Conservation (phyloP, 352 stramenopile species). For the Globisporangium sylvaticum region DNA sequence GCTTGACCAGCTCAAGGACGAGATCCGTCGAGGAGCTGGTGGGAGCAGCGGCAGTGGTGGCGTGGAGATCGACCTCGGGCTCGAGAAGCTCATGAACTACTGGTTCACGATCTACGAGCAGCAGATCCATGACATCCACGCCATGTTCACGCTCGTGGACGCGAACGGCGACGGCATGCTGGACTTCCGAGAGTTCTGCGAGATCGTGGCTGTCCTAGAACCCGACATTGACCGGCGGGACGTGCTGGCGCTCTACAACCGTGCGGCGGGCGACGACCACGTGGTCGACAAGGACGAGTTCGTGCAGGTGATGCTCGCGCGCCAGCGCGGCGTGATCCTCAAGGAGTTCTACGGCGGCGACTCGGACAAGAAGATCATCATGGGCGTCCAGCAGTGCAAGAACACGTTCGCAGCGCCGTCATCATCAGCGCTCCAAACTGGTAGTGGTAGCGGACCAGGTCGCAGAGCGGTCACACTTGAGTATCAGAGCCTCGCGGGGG, state of each 20-base stretch:
- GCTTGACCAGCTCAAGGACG: constrained; percentile 53
- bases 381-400: constrained; percentile 48
- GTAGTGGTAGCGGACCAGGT: neutral
- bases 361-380: constrained; percentile 51
- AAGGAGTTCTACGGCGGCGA: constrained; percentile 55
- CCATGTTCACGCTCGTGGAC: constrained; percentile 69
- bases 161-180: constrained; percentile 64
- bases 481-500: constrained; percentile 23
- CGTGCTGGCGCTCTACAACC: constrained; percentile 54
- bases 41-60: constrained; percentile 5
- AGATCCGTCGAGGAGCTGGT: constrained; percentile 22
- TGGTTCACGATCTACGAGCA: constrained; percentile 77
- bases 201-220: constrained; percentile 58
- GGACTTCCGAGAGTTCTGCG: constrained; percentile 72
- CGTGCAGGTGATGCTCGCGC: constrained; percentile 65
- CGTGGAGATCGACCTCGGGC: constrained; percentile 62
- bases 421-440: neutral
- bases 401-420: constrained; percentile 23
- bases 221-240: constrained; percentile 64
- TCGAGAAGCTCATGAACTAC: constrained; percentile 79
- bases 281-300: constrained; percentile 83
- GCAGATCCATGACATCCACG: constrained; percentile 74
- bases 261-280: constrained; percentile 59
- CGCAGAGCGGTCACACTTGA: constrained; percentile 1
- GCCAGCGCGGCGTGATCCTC: constrained; percentile 62